Conservation (phyloP, 2,329 filamentous ascomycete genomes). For the Monosporascus sp. region DNA sequence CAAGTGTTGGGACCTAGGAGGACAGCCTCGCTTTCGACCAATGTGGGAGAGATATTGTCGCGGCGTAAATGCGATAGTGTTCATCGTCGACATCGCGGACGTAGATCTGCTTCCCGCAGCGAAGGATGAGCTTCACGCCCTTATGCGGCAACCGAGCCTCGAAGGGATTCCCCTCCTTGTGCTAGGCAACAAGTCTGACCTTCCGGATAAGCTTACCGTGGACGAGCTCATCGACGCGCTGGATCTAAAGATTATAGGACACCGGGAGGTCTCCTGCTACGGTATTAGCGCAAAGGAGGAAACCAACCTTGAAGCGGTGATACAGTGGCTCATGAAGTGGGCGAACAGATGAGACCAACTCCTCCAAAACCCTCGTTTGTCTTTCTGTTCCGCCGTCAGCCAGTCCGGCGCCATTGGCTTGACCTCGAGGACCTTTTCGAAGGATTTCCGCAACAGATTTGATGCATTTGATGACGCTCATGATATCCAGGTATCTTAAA, state of each 20-base stretch:
- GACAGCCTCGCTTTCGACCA: conserved; percentile 90
- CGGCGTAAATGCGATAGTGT: conserved; percentile 95
- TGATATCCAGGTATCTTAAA: conserved; percentile 26
- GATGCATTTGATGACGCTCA: conserved; percentile 26
- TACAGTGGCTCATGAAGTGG: conserved; percentile 93
- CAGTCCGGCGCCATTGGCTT: conserved; percentile 6
- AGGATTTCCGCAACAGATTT: conserved; percentile 16
- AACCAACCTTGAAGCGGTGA: conserved; percentile 93
- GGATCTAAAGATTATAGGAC: conserved; percentile 81
- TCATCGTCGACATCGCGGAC: conserved; percentile 96
- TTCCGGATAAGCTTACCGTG: conserved; percentile 83
- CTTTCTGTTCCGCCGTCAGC: conserved; percentile 5
- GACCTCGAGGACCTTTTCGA: conserved; percentile 3
- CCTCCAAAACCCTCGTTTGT: conserved; percentile 1
- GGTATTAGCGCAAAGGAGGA: conserved; percentile 98
- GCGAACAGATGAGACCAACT: conserved; percentile 58
- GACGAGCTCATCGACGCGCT: conserved; percentile 93
- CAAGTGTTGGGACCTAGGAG: conserved; percentile 98
- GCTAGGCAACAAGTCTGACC: conserved; percentile 94
- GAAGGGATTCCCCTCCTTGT: conserved; percentile 90
- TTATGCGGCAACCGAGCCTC: conserved; percentile 79
- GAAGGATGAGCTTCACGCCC: conserved; percentile 83
- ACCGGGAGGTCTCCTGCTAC: conserved; percentile 96
- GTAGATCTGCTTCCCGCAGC: conserved; percentile 73
- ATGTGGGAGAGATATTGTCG: conserved; percentile 99